phyloP scores from a whole-genome alignment of 805 yeast genomes.

The Ogataea trehalophila region DNA sequence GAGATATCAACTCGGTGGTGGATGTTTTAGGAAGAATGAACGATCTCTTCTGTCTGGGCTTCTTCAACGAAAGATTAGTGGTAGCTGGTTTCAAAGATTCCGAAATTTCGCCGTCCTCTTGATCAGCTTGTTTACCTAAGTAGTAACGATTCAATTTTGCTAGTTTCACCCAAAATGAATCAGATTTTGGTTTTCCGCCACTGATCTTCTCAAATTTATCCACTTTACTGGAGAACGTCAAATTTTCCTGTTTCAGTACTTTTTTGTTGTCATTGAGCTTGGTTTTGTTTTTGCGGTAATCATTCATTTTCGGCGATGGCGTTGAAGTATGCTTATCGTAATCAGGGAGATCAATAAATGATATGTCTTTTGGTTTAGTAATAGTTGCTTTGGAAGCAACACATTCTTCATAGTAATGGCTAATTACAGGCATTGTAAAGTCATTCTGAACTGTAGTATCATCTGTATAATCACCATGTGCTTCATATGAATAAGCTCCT shows the following conservation, averaged over 20 bases:
- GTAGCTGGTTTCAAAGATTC: neutral
- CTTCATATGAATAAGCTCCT: conserved; percentile 1
- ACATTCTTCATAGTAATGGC: conserved; percentile 1
- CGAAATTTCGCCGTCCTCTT: neutral
- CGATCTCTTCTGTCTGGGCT: neutral
- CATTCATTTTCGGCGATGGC: conserved; percentile 7
- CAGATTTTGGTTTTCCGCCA: conserved; percentile 18
- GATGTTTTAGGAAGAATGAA: neutral
- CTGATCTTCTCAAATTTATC: conserved; percentile 28
- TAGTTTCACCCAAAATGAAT: conserved; percentile 10
- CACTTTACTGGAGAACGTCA: conserved; percentile 23
- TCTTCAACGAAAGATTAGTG: neutral
- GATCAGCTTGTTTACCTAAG: neutral
- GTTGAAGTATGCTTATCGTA: conserved; percentile 1
- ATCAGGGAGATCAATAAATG: neutral
- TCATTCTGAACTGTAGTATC: conserved; percentile 9
- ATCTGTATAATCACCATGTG: conserved; percentile 4
- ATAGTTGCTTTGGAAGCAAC: neutral
- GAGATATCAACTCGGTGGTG: neutral
- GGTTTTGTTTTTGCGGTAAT: neutral
- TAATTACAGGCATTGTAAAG: neutral
- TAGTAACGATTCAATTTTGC: conserved; percentile 4
- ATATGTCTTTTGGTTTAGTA: neutral
- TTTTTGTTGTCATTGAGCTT: neutral
- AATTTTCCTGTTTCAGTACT: neutral